A percentile compares a stretch with the other conserved stretches of the same genome.
These are phyloP conservation scores for Ustilago lituana DNA, from an alignment of 1,284 basidiomycete species.

Conservation along the genomic window DNA sequence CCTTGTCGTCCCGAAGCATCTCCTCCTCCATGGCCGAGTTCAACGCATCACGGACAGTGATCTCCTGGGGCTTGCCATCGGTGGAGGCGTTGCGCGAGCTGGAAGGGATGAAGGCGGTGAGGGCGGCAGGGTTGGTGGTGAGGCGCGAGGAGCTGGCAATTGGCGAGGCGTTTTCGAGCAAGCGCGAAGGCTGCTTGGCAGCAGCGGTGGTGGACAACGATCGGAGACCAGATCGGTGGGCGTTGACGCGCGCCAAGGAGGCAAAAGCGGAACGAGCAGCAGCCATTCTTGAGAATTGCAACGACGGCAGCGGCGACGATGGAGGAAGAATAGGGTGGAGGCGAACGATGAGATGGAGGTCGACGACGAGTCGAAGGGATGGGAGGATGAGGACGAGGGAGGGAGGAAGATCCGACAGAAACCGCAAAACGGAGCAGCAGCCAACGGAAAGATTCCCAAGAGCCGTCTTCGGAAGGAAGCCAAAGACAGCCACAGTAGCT, in stretches of 20 bases:
- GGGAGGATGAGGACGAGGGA: background rate
- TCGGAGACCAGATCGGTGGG: conserved; percentile 31
- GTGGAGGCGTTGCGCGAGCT: conserved; percentile 51
- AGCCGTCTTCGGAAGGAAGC: too few species aligned
- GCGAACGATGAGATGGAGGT: background rate
- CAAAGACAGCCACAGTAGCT: too few species aligned
- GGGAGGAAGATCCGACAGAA: conserved; percentile 1
- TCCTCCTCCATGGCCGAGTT: conserved; percentile 99
- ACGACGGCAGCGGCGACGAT: conserved; percentile 1
- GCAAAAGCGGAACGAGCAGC: conserved; percentile 47
- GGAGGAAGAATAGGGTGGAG: conserved; percentile 1
- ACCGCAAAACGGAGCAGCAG: too few species aligned
- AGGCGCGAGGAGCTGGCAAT: conserved; percentile 47
- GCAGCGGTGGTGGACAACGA: conserved; percentile 38
- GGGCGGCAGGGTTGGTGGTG: conserved; percentile 45
- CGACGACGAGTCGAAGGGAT: background rate
- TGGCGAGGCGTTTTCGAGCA: conserved; percentile 36
- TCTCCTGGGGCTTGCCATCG: conserved; percentile 71
- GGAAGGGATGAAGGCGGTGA: conserved; percentile 48
- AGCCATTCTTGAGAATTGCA: conserved; percentile 22
- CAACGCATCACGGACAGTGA: conserved; percentile 98
- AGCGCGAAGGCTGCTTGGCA: conserved; percentile 43
- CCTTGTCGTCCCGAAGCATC: conserved; percentile 93
- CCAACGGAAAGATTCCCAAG: too few species aligned
- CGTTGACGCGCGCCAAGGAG: conserved; percentile 43